Evolutionary conservation across 208 protist genomes (phyloP).

Genomic region (Borovskyia barvae): DNA sequence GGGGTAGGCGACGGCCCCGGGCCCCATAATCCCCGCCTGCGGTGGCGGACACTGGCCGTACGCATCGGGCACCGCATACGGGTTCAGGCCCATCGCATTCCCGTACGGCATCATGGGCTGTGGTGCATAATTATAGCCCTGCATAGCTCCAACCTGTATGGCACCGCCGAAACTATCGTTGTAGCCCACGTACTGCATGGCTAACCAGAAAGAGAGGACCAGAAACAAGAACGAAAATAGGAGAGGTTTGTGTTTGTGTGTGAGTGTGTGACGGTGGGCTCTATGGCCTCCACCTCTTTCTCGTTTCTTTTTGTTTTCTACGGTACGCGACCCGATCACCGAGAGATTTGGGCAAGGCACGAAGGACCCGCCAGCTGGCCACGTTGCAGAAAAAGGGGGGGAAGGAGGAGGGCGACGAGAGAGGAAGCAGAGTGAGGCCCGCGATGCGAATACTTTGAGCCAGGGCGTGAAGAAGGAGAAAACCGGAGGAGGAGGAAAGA

Average conservation of each 20-base stretch:
- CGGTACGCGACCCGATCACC: too few relatives aligned
- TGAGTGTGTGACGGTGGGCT: not conserved
- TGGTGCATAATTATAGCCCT: constrained; percentile 15
- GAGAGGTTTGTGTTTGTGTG: not conserved
- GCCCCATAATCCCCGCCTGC: constrained; percentile 9
- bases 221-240: not conserved
- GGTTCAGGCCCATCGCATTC: constrained; percentile 11
- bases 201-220: not conserved
- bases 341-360: too few relatives aligned
- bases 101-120: constrained; percentile 16
- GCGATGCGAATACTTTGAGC: too few relatives aligned
- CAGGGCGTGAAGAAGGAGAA: not conserved
- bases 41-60: constrained; percentile 21
- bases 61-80: constrained; percentile 4
- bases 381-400: too few relatives aligned
- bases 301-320: too few relatives aligned
- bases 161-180: constrained; percentile 13
- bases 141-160: not conserved
- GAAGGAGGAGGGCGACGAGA: too few relatives aligned
- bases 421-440: not conserved
- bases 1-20: not conserved
- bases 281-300: too few relatives aligned
- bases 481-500: constrained; percentile 4
- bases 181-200: constrained; percentile 24
- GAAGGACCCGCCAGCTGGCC: too few relatives aligned